phyloP scores from a whole-genome alignment of 352 stramenopile species.

The Paralagenidium karlingii region DNA sequence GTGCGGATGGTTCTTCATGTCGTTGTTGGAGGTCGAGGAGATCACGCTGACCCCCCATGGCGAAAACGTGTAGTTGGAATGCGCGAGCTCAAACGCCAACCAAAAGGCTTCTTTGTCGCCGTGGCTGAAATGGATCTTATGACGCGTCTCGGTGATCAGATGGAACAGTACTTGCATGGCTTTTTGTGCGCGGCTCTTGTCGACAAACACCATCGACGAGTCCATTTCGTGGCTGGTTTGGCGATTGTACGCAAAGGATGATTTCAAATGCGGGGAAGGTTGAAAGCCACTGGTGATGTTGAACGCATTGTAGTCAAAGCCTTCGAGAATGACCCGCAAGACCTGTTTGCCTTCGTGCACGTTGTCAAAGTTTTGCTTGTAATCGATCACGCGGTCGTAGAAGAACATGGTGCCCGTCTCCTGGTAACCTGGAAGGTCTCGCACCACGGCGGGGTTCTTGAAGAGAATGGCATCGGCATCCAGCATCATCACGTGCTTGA shows the following conservation, averaged over 20 bases:
- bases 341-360: background rate
- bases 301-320: conserved; percentile 5
- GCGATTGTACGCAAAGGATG: conserved; percentile 24
- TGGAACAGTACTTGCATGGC: conserved; percentile 52
- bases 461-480: conserved; percentile 29
- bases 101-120: conserved; percentile 37
- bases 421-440: conserved; percentile 7
- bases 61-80: conserved; percentile 36
- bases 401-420: conserved; percentile 9
- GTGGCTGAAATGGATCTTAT: conserved; percentile 45
- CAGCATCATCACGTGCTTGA: conserved; percentile 33
- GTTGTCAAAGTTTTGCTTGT: conserved; percentile 1
- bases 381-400: conserved; percentile 2
- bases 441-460: conserved; percentile 14
- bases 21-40: conserved; percentile 18
- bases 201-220: conserved; percentile 54
- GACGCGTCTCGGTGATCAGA: conserved; percentile 46
- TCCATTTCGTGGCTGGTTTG: conserved; percentile 51
- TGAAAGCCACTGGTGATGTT: background rate
- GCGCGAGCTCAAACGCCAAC: conserved; percentile 31
- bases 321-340: conserved; percentile 2
- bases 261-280: conserved; percentile 13
- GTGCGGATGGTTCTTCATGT: conserved; percentile 10
- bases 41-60: conserved; percentile 22
- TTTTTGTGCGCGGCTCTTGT: conserved; percentile 30